Conservation (phyloP, 2,329 filamentous ascomycete genomes). For the Fusarium protoensiforme region DNA sequence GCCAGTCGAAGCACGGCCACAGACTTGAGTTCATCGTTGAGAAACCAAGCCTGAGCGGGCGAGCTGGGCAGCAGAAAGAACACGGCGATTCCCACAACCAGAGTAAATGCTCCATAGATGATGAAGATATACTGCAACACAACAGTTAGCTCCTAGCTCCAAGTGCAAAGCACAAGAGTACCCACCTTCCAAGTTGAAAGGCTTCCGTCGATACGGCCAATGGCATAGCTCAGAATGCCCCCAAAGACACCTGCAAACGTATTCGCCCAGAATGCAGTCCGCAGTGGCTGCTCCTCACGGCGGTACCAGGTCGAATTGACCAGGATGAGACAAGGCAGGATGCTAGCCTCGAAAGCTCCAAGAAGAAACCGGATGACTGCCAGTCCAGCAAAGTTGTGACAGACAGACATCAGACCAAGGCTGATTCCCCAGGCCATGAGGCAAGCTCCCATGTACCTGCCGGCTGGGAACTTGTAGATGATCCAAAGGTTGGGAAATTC, state of each 20-base stretch:
- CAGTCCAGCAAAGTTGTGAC: slow-evolving; percentile 36
- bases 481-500: slow-evolving; percentile 54
- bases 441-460: slow-evolving; percentile 24
- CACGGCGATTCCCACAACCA: neutral
- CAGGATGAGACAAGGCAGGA: slow-evolving; percentile 37
- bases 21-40: slow-evolving; percentile 8
- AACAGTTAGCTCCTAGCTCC: neutral
- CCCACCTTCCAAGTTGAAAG: slow-evolving; percentile 22
- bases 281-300: slow-evolving; percentile 41
- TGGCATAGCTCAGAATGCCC: slow-evolving; percentile 42
- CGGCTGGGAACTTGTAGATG: slow-evolving; percentile 15
- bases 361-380: slow-evolving; percentile 41
- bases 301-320: slow-evolving; percentile 46
- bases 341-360: slow-evolving; percentile 40
- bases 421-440: slow-evolving; percentile 31
- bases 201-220: slow-evolving; percentile 37
- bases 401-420: slow-evolving; percentile 33
- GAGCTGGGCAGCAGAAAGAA: neutral
- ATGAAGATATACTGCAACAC: slow-evolving; percentile 36
- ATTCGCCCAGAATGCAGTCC: slow-evolving; percentile 45
- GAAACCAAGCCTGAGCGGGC: neutral
- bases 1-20: neutral
- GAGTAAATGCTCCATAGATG: slow-evolving; percentile 26
- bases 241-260: slow-evolving; percentile 44
- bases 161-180: rapidly evolving